Evolutionary conservation across 2,329 filamentous ascomycete genomes (phyloP), one percentile per base, ranked within the genome.

Genomic region (Ceratocystiopsis sp.): DNA sequence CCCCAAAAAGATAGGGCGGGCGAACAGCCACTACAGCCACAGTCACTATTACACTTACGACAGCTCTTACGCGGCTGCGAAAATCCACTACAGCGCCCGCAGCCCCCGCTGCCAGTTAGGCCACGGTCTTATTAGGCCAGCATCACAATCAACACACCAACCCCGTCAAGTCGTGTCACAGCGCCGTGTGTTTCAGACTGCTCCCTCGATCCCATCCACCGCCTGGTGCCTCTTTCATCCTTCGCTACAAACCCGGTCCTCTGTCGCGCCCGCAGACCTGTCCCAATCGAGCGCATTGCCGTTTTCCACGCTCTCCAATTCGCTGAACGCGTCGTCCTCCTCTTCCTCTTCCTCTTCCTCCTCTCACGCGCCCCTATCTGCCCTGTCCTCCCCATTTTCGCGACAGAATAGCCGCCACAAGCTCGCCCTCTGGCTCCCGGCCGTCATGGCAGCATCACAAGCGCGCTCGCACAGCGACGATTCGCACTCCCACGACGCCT

Each of bases 401-500:
- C 50, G 44, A 32, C 50, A 29, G 25, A 48, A 37, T 37, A 48
- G 16, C 45, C 44, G 42, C 25, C 45, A 44, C 35, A 25, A 41
- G 38, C 42, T 49, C 35, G 42, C 41, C 45, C 47, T 38, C 40
- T 54, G 51, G 52, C 45, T 54, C n/a, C 50, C 53, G 7, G 50
- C 49, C 37, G 48, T 51, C 41, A 55, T 55, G 53, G 49, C 47
- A 8, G 33, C 33, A 15, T 46, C 48, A 12, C 53, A 54, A 42
- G 50, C 50, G 34, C 45, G 51, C 36, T 40, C 45, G 33, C 46
- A 48, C 38, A 48, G 43, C 46, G 68, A 71, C 49, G 71, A 78
- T 50, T 61, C 64, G 36, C 72, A 76, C 51, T 61, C 65, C 45
- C 72, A 46, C 10, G 6, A 37, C 5, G 36, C 11, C 35, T 75